Evolutionary conservation across 2,329 filamentous ascomycete genomes (phyloP).

Genomic region (Diaporthe velutina): DNA sequence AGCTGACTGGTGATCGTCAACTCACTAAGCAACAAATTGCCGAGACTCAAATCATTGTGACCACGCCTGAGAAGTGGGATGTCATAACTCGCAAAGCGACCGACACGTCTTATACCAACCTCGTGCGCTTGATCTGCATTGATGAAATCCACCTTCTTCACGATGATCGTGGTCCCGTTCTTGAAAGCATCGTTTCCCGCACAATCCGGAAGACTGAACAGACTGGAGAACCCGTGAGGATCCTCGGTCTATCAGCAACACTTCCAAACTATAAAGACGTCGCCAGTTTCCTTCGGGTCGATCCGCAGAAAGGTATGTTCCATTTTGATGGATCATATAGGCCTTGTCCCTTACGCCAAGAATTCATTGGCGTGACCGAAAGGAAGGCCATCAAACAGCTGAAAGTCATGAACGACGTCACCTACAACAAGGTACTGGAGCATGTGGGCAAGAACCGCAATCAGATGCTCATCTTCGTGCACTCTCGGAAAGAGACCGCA

Average conservation of each 20-base stretch:
- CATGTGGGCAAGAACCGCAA: slow-evolving; percentile 94
- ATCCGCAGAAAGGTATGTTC: slow-evolving; percentile 87
- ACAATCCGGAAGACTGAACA: slow-evolving; percentile 95
- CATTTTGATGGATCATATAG: slow-evolving; percentile 96
- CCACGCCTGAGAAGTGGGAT: slow-evolving; percentile 99
- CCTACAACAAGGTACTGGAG: slow-evolving; percentile 96
- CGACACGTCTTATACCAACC: slow-evolving; percentile 94
- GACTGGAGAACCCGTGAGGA: slow-evolving; percentile 90
- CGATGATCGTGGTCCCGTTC: slow-evolving; percentile 94
- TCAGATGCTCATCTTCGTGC: slow-evolving; percentile 99
- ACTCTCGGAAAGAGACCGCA: slow-evolving; percentile 97
- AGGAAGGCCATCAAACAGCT: slow-evolving; percentile 99
- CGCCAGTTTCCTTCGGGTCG: slow-evolving; percentile 92
- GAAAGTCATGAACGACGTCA: slow-evolving; percentile 99
- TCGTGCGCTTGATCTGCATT: slow-evolving; percentile 96
- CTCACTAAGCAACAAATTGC: slow-evolving; percentile 98
- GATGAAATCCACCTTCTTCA: slow-evolving; percentile 98
- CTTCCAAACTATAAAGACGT: slow-evolving; percentile 97
- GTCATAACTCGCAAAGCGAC: slow-evolving; percentile 98
- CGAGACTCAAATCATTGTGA: slow-evolving; percentile 98
- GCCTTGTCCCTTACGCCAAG: slow-evolving; percentile 94
- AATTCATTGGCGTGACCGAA: slow-evolving; percentile 97
- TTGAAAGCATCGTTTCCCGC: slow-evolving; percentile 96
- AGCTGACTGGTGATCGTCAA: slow-evolving; percentile 96
- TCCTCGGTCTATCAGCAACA: slow-evolving; percentile 93